Base-by-base conservation (phyloP, 2,329 filamentous ascomycete species). In the Ophiostoma quercus region DNA sequence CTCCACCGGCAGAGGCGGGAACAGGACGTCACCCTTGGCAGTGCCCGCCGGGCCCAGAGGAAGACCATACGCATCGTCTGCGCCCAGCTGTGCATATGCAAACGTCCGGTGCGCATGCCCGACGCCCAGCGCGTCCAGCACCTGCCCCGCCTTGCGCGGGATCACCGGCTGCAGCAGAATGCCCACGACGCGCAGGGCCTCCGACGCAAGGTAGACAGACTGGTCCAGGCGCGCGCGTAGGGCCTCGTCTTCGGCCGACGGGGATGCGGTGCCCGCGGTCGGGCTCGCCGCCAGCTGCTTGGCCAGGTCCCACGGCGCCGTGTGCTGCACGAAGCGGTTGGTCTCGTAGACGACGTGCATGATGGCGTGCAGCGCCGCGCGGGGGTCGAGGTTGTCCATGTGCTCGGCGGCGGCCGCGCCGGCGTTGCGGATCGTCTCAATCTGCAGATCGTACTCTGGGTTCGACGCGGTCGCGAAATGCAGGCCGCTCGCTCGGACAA, bases 121-220 rank as follows among this genome's bases (percentile, higher is more conserved):
- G 4, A 99, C 93, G 1, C 91, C 90, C 9, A 99, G 81, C 75
- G 90, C 85, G 77, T 97, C 90, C 0, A 99, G 84, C 41, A 97
- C 79, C 73, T 87, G 81, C 12, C 80, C 79, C 66, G 92, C 86
- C 78, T 96, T 96, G 57, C 81, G 83, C 0, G 95, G 95, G 85
- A 99, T 96, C 76, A 94, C 92, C 1, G 95, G 93, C 78, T 97
- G 94, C 63, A 99, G 81, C 66, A 98, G 82, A 74, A 99, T 97
- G 16, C 89, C 92, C 0, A 84, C 82, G 32, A 97, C 87, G 51
- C 95, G 90, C 66, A 97, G 78, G 4, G 90, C 86, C 79, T 99
- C 95, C 9, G 89, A 86, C 62, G 84, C 83, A 62, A 90, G 83
- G 77, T 87, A 97, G 37, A 99, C 83, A 51, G 85, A 84, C 74